Base-by-base conservation (phyloP, 768 basidiomycete species). In the Cubamyces lactineus region DNA sequence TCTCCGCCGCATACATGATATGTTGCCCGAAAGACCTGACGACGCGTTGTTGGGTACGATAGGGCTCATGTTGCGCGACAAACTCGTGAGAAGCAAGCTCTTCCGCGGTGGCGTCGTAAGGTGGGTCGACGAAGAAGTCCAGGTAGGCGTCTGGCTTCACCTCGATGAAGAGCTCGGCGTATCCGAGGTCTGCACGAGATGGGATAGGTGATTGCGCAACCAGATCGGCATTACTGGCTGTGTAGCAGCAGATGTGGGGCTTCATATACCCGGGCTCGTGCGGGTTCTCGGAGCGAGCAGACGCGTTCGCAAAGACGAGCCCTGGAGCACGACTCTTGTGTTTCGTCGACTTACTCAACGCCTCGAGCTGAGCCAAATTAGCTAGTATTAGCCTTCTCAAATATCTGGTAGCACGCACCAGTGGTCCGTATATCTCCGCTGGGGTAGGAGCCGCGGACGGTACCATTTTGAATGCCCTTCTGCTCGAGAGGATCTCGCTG, bases 91-190 rank as follows among this genome's bases (percentile, higher is more conserved):
- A 2, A 3, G 43, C 11, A 3, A 15, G 15, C 5, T 17, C 11
- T 7, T 17, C 39, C 2, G 17, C 19, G 21, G 39, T 17, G 0
- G 26, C 26, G 1, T 24, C 50, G 9, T 3, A 15, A 15, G 56
- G 55, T 12, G 61, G 56, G 40, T 62, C 64, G 0, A 16, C 12
- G 45, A 65, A 62, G 26, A 45, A 59, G 38, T 65, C 64, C 5
- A 17, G 39, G 24, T 21, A 16, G 2, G 51, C 30, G 24, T 38
- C 26, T 13, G 23, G 30, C 21, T 53, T 41, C 5, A 64, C 53
- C 15, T 65, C 59, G 13, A 65, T 49, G 55, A 61, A 61, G 38
- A 65, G 34, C 42, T 65, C 64, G 5, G 56, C 56, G 17, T 57
- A 47, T 15, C 49, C 54, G 23, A 65, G 28, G 13, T 52, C 45